Conservation (phyloP, 352 stramenopile species). For the Globisporangium okanoganense region DNA sequence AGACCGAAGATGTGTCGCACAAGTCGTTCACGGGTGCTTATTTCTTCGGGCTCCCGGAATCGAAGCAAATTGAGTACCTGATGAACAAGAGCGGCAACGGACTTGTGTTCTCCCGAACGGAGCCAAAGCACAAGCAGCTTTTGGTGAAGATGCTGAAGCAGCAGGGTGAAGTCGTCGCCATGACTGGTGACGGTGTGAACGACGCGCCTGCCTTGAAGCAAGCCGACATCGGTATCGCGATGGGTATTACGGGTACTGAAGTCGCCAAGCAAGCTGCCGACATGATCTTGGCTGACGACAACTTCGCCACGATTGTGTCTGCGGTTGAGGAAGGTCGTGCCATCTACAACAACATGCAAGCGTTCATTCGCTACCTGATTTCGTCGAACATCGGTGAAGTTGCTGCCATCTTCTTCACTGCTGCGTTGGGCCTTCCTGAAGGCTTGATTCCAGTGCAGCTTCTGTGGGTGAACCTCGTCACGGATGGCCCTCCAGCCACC, state of each 20-base stretch:
- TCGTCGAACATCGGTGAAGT: constrained; percentile 99
- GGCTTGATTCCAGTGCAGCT: constrained; percentile 98
- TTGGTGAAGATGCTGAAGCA: constrained; percentile 95
- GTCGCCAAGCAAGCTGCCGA: constrained; percentile 97
- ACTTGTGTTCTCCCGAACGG: constrained; percentile 97
- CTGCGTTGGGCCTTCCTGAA: constrained; percentile 94
- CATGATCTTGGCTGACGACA: constrained; percentile 98
- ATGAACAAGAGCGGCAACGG: constrained; percentile 79
- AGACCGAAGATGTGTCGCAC: constrained; percentile 78
- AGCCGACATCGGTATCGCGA: constrained; percentile 98
- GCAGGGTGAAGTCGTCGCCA: constrained; percentile 92
- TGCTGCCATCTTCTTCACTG: constrained; percentile 97
- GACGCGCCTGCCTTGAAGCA: constrained; percentile 98
- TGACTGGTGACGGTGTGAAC: constrained; percentile 99
- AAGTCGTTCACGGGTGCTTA: constrained; percentile 94
- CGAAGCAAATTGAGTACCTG: constrained; percentile 90
- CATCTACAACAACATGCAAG: constrained; percentile 97
- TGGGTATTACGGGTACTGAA: constrained; percentile 98
- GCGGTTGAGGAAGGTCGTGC: constrained; percentile 82
- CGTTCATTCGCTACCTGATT: constrained; percentile 99
- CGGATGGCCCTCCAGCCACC: constrained; percentile 97
- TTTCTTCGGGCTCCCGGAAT: constrained; percentile 92
- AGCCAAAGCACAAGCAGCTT: constrained; percentile 98
- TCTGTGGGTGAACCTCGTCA: constrained; percentile 99
- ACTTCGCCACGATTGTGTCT: constrained; percentile 98